Evolutionary conservation across 495 filamentous ascomycete species (phyloP).

Genomic region (Podospora tetraspora): DNA sequence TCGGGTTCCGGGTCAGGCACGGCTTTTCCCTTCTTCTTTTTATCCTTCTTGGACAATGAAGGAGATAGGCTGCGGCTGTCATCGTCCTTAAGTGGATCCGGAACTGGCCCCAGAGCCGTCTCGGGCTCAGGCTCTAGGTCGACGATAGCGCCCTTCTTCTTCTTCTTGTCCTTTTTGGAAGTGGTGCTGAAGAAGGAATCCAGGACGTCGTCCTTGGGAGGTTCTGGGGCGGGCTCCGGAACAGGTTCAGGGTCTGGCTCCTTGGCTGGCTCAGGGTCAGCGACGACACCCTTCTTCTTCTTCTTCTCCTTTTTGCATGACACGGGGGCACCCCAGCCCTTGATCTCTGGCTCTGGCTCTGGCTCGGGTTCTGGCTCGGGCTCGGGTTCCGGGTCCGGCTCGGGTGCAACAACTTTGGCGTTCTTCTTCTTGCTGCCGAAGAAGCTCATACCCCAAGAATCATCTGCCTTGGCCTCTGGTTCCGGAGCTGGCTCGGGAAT

Average conservation of each 20-base stretch:
- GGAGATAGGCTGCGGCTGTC: constrained; percentile 9
- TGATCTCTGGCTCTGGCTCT: constrained; percentile 10
- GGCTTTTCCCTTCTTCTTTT: constrained; percentile 22
- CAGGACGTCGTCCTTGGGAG: constrained; percentile 18
- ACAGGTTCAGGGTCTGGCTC: constrained; percentile 17
- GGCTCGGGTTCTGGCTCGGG: constrained; percentile 10
- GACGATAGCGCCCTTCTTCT: constrained; percentile 16
- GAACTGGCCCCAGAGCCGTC: constrained; percentile 18
- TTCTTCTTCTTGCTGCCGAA: constrained; percentile 23
- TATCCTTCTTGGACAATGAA: constrained; percentile 16
- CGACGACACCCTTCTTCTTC: constrained; percentile 18
- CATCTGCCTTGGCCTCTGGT: constrained; percentile 18
- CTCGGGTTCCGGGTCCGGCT: constrained; percentile 19
- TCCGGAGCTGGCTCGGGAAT: constrained; percentile 12
- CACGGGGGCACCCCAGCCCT: not conserved
- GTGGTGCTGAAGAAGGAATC: not conserved
- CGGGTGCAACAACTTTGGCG: constrained; percentile 5
- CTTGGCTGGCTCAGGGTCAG: constrained; percentile 13
- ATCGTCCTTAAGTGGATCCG: constrained; percentile 27
- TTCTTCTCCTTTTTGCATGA: constrained; percentile 14
- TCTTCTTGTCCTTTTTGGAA: constrained; percentile 27
- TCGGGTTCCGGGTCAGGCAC: constrained; percentile 16
- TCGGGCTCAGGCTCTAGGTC: constrained; percentile 14
- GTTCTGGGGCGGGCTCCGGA: constrained; percentile 6
- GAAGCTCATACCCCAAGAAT: constrained; percentile 11